A percentile compares a stretch with the other conserved stretches of the same genome.
phyloP scores from a whole-genome alignment of 306 rosid genomes.

The Hippophae rhamnoides region DNA sequence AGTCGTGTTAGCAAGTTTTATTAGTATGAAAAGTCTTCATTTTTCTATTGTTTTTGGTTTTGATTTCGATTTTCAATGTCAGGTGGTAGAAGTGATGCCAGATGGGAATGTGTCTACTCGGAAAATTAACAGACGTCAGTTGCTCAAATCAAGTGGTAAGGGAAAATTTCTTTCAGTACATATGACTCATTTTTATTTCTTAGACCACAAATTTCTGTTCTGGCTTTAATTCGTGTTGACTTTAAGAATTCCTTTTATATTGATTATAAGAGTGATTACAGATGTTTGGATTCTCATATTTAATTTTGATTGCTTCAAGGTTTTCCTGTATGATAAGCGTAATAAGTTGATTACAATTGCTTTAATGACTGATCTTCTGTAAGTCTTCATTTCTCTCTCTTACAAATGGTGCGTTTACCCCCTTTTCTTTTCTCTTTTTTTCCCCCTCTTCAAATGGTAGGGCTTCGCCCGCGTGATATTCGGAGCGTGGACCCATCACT shows the following conservation, averaged over 20 bases:
- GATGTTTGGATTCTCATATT: no score
- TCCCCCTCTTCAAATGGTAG: slow-evolving; percentile 28
- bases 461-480: slow-evolving; percentile 95
- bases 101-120: slow-evolving; percentile 57
- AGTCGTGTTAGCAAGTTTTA: no score
- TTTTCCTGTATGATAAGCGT: neutral
- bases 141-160: slow-evolving; percentile 86
- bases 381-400: neutral
- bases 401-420: neutral
- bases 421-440: neutral
- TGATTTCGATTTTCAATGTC: neutral
- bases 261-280: no score
- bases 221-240: neutral
- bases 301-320: neutral
- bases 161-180: slow-evolving; percentile 4
- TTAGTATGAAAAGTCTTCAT: no score
- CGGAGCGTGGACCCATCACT: slow-evolving; percentile 95
- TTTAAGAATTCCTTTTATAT: neutral
- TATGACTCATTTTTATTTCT: neutral
- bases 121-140: slow-evolving; percentile 85
- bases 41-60: neutral
- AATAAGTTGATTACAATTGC: neutral
- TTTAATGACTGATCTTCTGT: no score
- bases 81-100: slow-evolving; percentile 87
- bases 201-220: neutral